These are phyloP conservation scores for Claviceps digitariae DNA, from an alignment of 2,329 filamentous ascomycete species.

Conservation along the genomic window DNA sequence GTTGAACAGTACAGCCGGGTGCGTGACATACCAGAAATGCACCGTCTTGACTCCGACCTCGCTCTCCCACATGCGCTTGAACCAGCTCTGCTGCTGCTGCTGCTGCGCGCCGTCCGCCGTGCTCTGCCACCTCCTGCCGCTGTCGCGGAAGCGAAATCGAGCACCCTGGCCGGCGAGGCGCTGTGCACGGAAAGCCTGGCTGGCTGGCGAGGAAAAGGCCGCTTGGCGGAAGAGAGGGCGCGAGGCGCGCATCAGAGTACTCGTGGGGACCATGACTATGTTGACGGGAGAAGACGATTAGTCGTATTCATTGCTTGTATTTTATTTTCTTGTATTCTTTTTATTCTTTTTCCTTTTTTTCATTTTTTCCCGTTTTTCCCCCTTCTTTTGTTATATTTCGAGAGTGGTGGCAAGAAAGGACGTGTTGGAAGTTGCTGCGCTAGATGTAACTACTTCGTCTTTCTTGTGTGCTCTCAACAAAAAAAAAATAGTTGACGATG, in stretches of 20 bases:
- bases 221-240: constrained; percentile 43
- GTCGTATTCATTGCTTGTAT: background rate
- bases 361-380: too few species aligned
- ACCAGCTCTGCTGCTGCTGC: constrained; percentile 36
- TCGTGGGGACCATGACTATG: constrained; percentile 29
- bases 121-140: constrained; percentile 55
- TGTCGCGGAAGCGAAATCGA: constrained; percentile 28
- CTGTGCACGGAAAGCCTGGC: constrained; percentile 36
- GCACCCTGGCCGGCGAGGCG: constrained; percentile 3
- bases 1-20: background rate
- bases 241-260: constrained; percentile 38
- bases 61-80: constrained; percentile 74
- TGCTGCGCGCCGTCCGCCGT: constrained; percentile 38
- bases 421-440: background rate
- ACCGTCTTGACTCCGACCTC: constrained; percentile 81
- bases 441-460: background rate
- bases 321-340: background rate
- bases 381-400: too few species aligned
- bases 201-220: constrained; percentile 12
- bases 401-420: background rate
- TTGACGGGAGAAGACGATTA: background rate
- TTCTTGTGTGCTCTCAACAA: background rate
- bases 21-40: constrained; percentile 71
- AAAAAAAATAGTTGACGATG: background rate
- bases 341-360: background rate